Base-by-base conservation (phyloP, 257 asterid species). In the Nyctanthes arbortristis region DNA sequence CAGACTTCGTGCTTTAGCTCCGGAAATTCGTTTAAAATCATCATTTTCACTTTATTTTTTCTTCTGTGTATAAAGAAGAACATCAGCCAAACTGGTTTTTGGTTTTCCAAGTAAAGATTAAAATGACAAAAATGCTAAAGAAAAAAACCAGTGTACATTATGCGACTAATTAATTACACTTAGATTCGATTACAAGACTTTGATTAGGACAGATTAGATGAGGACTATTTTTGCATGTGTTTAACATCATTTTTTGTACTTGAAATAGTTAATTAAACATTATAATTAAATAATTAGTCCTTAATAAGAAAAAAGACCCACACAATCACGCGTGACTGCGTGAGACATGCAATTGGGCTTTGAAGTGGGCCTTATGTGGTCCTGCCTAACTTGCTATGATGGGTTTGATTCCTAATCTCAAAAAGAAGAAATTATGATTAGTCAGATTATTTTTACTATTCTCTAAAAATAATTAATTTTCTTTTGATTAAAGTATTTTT, bases 301-400 rank as follows among this genome's bases (percentile, higher is more conserved):
- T 57, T 18, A 56, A 68, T 49, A 57, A n/a, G n/a, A 73, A 72
- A 29, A 54, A 64, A 75, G 73, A 61, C 78, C 75, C 68, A 75
- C 61, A 60, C n/a, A 54, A 74, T 71, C 76, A 74, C 74, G 86
- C 84, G 65, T 52, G 47, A 39, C 47, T 77, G 80, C 77, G 61
- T 45, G 71, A 67, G 28, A 69, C 73, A 52, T 52, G 59, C 30
- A 52, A 66, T 66, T 71, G 80, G 74, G 77, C 70, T 67, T 67
- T 36, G 28, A 5, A 37, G 75, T 61, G 79, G 70, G 61, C 77
- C 70, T 5, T 40, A 8, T 30, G 75, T 75, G 81, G 81, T 78
- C 86, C 86, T 28, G 66, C 72, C 43, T 63, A 43, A 63, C 30
- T 35, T 59, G 76, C 78, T 77, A 81, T 81, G 57, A 81, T 81